Base-by-base conservation (phyloP, 2,329 filamentous ascomycete genomes). In the Fusarium stilboides region DNA sequence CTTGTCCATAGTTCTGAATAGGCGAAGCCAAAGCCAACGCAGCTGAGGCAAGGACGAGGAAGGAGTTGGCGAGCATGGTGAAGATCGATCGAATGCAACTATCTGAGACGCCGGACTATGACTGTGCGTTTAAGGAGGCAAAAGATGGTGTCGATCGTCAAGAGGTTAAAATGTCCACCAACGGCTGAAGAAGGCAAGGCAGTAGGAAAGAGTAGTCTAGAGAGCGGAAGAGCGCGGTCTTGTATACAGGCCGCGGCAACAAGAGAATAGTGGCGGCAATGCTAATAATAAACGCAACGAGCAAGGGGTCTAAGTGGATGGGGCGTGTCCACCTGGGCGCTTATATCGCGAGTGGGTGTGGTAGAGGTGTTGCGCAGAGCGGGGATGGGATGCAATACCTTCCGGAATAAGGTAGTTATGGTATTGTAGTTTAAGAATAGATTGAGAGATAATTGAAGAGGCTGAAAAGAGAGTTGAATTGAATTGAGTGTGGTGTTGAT, bases 1-100 rank as follows among this genome's bases (percentile, higher is more conserved):
- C 53, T 64, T 56, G 33, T 24, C 61, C 62, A 36, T 56, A 50
- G 57, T 44, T 68, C 22, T 47, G 46, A 44, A 75, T 53, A 33
- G 74, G 80, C 28, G 74, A 75, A 63, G 73, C 77, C 55, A 72
- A 60, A 62, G 71, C 73, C 67, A 80, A 64, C 62, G 77, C 75
- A 61, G 79, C 77, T 36, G 77, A 76, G 68, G 76, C 77, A 39
- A 81, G 69, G 55, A 78, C 31, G 63, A 81, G 36, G 28, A 79
- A 53, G 7, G 77, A 71, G 47, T 80, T 77, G 69, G 72, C 67
- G 59, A 81, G 70, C 79, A 81, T 81, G 47, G 42, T 73, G 51
- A 43, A 31, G 53, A 13, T 49, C n/a, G 62, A 46, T 40, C 17
- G 55, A 56, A 53, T 66, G 50, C 22, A 50, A 49, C 45, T 53